Evolutionary conservation across 306 rosid genomes (phyloP), one percentile per base, ranked within the genome.

Genomic region (Lathyrus aphaca): DNA sequence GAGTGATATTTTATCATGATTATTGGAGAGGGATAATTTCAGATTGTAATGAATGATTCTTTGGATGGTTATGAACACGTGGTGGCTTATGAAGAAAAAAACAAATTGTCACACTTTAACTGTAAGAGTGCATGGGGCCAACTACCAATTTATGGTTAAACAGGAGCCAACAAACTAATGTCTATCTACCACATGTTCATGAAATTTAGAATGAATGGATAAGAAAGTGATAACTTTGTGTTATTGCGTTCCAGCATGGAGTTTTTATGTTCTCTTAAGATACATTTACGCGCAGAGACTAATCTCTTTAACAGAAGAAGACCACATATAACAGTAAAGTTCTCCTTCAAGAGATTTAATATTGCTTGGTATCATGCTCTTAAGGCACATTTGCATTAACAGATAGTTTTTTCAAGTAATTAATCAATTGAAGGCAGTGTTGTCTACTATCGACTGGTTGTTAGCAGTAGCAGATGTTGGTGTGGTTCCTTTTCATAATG

Each of bases 21-120:
- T 16, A 35, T 10, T 43, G 48, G 39, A 35, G 38, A 32, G 17
- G 5, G 7, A 8, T 62, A 40, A 61, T 32, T 63, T 30, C 44
- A 43, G 61, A 32, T 60, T 29, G 77, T 50, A 56, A 75, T 61
- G 29, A 71, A 66, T 42, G 54, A 39, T 23, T 10, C n/a, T 66
- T 46, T 44, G 77, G 76, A 76, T 18, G 5, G 27, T 18, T 51
- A 51, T 51, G 58, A 51, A 51, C 57, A 12, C 58, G 58, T 51
- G 58, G 2, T 51, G 6, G 29, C 6, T 21, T 53, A 21, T 11
- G 59, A 53, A 15, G 59, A 53, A 53, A 23, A 8, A 53, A 21
- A 53, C 32, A 53, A 53, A 53, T 7, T 6, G 14, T 7, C n/a
- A 53, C 6, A 53, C 58, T 53, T 21, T 53, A 53, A 21, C 6